Evolutionary conservation across 176 grass and related monocot genomes (phyloP).

Genomic region (Paspalum notatum): DNA sequence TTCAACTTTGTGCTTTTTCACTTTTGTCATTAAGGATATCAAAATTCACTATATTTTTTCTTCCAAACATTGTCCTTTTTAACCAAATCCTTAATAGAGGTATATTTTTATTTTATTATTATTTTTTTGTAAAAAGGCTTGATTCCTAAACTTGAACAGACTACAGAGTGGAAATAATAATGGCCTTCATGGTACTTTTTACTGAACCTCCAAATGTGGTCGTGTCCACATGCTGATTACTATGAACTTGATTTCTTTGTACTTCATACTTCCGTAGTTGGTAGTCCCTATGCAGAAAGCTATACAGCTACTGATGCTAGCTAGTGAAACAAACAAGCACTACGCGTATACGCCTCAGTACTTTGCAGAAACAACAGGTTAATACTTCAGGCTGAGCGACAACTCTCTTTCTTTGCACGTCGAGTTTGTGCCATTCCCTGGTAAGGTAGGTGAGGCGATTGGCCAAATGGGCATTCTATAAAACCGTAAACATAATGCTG

Average conservation of each 20-base stretch:
- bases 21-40: too few relatives aligned
- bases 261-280: neutral
- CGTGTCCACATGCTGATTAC: neutral
- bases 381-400: conserved; percentile 3
- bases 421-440: conserved; percentile 52
- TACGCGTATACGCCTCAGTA: conserved; percentile 12
- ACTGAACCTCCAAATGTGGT: neutral
- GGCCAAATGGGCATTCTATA: conserved; percentile 23
- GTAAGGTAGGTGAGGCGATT: conserved; percentile 40
- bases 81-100: too few relatives aligned
- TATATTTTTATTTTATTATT: too few relatives aligned
- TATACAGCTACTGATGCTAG: neutral
- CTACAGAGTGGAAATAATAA: neutral
- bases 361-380: conserved; percentile 22
- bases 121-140: too few relatives aligned
- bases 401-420: conserved; percentile 19
- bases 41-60: too few relatives aligned
- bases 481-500: conserved; percentile 34
- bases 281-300: neutral
- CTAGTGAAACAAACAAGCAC: conserved; percentile 21
- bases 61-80: too few relatives aligned
- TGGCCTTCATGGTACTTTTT: neutral
- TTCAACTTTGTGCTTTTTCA: too few relatives aligned
- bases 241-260: neutral
- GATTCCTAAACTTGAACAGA: too few relatives aligned